Percentiles rank a stretch among this genome's conserved stretches.
phyloP scores from a whole-genome alignment of 495 filamentous ascomycete species.

The Annulohypoxylon nitens region DNA sequence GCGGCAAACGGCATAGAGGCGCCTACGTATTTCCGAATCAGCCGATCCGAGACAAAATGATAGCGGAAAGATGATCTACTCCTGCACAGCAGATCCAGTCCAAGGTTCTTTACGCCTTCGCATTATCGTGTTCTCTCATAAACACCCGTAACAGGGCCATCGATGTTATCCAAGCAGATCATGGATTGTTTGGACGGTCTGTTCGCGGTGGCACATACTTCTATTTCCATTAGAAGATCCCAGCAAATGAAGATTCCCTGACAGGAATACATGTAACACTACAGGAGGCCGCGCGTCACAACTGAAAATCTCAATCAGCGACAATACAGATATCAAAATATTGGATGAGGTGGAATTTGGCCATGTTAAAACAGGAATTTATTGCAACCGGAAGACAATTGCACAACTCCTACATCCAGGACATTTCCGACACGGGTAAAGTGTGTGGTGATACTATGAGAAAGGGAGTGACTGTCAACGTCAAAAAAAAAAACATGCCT shows the following conservation, averaged over 20 bases:
- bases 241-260: not conserved
- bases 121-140: no score
- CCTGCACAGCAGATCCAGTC: not conserved
- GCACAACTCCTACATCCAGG: not conserved
- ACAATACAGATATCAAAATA: not conserved
- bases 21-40: not conserved
- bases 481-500: not conserved
- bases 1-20: not conserved
- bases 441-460: not conserved
- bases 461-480: not conserved
- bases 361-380: not conserved
- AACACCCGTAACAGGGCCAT: not conserved
- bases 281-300: not conserved
- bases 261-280: not conserved
- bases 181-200: not conserved
- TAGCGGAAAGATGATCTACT: not conserved
- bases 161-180: not conserved
- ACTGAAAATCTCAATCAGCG: not conserved
- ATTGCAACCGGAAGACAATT: not conserved
- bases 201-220: not conserved
- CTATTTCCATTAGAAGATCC: not conserved
- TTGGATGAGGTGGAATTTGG: not conserved
- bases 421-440: not conserved
- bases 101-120: not conserved
- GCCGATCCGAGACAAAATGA: not conserved